Percentiles rank a stretch among this genome's conserved stretches.
Conservation (phyloP, 2,329 filamentous ascomycete species). For the Penicillium decumbens region DNA sequence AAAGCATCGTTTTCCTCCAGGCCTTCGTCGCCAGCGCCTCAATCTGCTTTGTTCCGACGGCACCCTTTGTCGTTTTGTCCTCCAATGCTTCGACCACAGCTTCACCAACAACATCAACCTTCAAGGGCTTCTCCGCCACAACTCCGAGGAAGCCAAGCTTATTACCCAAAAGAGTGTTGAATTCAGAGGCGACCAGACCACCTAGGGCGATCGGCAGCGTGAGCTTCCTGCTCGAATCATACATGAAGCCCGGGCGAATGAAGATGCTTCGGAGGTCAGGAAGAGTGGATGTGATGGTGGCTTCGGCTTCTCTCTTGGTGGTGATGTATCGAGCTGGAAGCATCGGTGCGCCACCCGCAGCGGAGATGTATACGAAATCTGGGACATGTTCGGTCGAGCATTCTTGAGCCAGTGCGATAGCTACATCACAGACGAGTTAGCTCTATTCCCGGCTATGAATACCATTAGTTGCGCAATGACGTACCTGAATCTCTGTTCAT, state of each 20-base stretch:
- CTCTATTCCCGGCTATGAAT: not conserved
- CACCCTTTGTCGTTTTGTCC: constrained; percentile 67
- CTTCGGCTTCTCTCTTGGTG: constrained; percentile 89
- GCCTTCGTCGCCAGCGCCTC: constrained; percentile 73
- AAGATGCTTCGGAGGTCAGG: constrained; percentile 75
- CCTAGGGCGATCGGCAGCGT: constrained; percentile 80
- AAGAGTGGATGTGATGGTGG: constrained; percentile 66
- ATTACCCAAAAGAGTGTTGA: constrained; percentile 74
- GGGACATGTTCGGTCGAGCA: constrained; percentile 60
- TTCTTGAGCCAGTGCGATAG: constrained; percentile 76
- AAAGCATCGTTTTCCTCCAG: constrained; percentile 91
- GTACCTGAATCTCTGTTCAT: constrained; percentile 83
- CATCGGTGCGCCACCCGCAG: constrained; percentile 77
- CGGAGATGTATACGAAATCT: constrained; percentile 83
- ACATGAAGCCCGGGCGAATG: constrained; percentile 80
- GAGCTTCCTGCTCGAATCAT: constrained; percentile 73
- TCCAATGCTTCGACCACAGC: constrained; percentile 82
- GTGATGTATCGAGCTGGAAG: constrained; percentile 80
- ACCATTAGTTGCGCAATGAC: constrained; percentile 11
- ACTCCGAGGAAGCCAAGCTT: constrained; percentile 75
- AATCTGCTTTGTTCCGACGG: constrained; percentile 73
- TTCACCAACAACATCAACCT: constrained; percentile 81
- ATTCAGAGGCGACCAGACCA: constrained; percentile 66
- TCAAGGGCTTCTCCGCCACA: constrained; percentile 77
- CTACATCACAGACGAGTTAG: constrained; percentile 43